Conservation (phyloP, 1,284 basidiomycete genomes). For the Chalciporus piperatoides region DNA sequence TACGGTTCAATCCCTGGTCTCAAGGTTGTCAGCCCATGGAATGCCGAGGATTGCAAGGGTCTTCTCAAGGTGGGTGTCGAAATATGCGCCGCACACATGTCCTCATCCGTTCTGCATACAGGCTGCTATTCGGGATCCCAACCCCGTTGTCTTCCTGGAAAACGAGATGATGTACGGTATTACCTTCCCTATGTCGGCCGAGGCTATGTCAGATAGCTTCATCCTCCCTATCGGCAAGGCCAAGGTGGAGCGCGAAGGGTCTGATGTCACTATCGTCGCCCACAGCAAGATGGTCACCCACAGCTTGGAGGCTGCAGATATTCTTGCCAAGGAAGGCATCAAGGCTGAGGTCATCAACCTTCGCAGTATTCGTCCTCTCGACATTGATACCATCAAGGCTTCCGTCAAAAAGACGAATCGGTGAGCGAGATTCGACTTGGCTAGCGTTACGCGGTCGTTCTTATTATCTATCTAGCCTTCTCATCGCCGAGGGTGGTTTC, state of each 20-base stretch:
- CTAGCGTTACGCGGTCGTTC: conserved; percentile 1
- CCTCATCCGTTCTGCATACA: conserved; percentile 30
- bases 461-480: conserved; percentile 49
- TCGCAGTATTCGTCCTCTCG: conserved; percentile 90
- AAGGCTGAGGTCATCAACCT: conserved; percentile 99
- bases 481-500: conserved; percentile 98
- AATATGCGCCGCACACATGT: conserved; percentile 4
- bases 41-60: conserved; percentile 96
- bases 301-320: conserved; percentile 89
- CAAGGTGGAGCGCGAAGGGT: conserved; percentile 92
- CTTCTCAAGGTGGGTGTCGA: conserved; percentile 75
- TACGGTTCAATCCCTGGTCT: conserved; percentile 96
- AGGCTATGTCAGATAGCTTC: conserved; percentile 95
- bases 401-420: conserved; percentile 99
- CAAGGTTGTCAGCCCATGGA: conserved; percentile 98
- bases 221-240: conserved; percentile 95
- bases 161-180: conserved; percentile 99
- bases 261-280: conserved; percentile 93
- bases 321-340: conserved; percentile 93
- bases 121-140: conserved; percentile 97
- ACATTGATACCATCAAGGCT: conserved; percentile 93
- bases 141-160: conserved; percentile 97
- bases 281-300: conserved; percentile 97
- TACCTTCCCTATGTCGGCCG: conserved; percentile 92
- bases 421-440: conserved; percentile 35